Base-by-base conservation (phyloP, 139 green algal species). In the Asterochloris erici region DNA sequence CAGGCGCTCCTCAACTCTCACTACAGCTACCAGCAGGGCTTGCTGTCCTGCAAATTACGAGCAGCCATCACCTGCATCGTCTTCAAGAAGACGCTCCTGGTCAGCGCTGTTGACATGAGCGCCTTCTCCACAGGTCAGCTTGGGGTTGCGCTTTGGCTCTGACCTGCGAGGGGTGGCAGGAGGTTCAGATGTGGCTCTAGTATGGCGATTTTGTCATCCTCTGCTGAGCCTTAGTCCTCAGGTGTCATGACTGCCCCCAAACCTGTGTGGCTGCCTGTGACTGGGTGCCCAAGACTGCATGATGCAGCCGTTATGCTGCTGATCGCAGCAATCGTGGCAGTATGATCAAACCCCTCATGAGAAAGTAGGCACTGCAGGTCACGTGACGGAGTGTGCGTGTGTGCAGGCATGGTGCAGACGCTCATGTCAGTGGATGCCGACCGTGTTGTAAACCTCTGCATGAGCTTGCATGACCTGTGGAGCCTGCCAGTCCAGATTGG, bases 401-500 rank as follows among this genome's bases (percentile, higher is more conserved):
- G 1, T 70, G 15, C 60, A 80, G 76, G 77, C 6, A 68, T 47
- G 14, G 68, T 83, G 68, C 84, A 91, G 71, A 95, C 92, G 11
- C 85, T 96, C 16, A 93, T 94, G 89, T 89, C 89, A 9, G 86
- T 94, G 23, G 95, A 98, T 71, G 86, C 90, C 0, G 93, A 95
- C 27, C 86, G 92, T 0, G 83, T 95, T 15, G 87, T 94, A 14
- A 93, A 93, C 84, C 81, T 98, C 38, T 86, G 83, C 66, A 71
- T 87, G n/a, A 91, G 85, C n/a, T 82, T 94, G 47, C 90, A 97
- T 79, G 94, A 98, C 85, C 87, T 98, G 11, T 97, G 91, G 91
- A 93, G 84, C 68, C 84, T 98, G 83, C 93, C 94, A 14, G 68
- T 94, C 23, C 94, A 98, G 88, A 94, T 98, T 19, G 79, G 68